These are phyloP conservation scores for Phytophthora multivora DNA, from an alignment of 352 stramenopile species.

Conservation along the genomic window DNA sequence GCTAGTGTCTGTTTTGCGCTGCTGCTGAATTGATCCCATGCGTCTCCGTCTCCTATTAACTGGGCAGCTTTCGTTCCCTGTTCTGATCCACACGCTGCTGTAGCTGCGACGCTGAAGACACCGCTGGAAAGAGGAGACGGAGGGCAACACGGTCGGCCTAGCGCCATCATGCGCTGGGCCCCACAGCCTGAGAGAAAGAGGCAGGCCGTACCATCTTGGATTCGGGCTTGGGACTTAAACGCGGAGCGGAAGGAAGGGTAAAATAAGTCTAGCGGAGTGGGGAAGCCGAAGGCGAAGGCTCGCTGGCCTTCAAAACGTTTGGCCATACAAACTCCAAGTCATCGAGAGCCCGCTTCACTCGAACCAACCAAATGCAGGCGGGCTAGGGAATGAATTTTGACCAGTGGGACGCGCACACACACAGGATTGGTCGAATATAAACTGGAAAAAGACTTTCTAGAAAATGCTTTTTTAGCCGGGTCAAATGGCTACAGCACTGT, in stretches of 20 bases:
- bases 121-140: conserved; percentile 12
- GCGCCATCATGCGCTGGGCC: background rate
- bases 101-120: background rate
- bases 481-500: too few species aligned
- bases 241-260: conserved; percentile 88
- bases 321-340: conserved; percentile 72
- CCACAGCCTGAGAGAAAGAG: background rate
- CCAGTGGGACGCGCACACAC: conserved; percentile 5
- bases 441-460: too few species aligned
- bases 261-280: conserved; percentile 66
- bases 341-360: conserved; percentile 51
- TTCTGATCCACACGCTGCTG: conserved; percentile 20
- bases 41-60: conserved; percentile 10
- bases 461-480: too few species aligned
- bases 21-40: background rate
- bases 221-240: conserved; percentile 86
- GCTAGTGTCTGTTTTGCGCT: background rate
- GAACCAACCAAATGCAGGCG: conserved; percentile 69
- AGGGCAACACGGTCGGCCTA: background rate
- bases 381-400: conserved; percentile 19
- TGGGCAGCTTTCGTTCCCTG: background rate
- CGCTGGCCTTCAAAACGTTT: conserved; percentile 33
- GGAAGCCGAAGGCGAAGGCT: conserved; percentile 29
- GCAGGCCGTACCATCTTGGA: conserved; percentile 78
- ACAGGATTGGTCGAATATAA: background rate